phyloP scores from a whole-genome alignment of 108 stramenopile species.

The Fragilaria crotonensis region DNA sequence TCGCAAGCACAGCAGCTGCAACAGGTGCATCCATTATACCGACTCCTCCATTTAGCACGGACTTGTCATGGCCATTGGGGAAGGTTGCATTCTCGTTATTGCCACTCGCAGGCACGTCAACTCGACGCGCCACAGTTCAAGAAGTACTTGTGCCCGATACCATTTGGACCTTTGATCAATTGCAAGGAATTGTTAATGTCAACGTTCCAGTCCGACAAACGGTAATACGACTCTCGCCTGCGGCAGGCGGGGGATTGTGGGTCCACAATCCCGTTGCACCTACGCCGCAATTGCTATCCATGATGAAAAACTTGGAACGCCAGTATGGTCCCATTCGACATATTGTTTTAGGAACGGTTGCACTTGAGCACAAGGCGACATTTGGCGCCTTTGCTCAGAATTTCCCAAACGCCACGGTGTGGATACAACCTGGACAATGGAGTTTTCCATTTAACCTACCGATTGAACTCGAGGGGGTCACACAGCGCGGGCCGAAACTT shows the following conservation, averaged over 20 bases:
- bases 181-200: constrained; percentile 89
- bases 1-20: neutral
- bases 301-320: constrained; percentile 52
- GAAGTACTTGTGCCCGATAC: constrained; percentile 32
- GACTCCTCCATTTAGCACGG: constrained; percentile 26
- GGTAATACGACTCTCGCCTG: constrained; percentile 50
- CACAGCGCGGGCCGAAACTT: constrained; percentile 37
- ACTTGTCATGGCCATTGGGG: constrained; percentile 67
- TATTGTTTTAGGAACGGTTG: constrained; percentile 85
- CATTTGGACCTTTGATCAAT: constrained; percentile 91
- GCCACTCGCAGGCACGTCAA: constrained; percentile 63
- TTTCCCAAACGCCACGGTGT: constrained; percentile 74
- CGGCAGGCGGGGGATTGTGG: constrained; percentile 68
- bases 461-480: constrained; percentile 56
- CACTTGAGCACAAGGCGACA: constrained; percentile 89
- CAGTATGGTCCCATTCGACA: constrained; percentile 77
- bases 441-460: constrained; percentile 70
- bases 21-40: constrained; percentile 28
- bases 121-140: constrained; percentile 62
- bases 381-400: constrained; percentile 73
- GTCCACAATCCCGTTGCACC: constrained; percentile 89
- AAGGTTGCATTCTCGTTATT: constrained; percentile 76
- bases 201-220: constrained; percentile 88
- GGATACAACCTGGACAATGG: constrained; percentile 88
- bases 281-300: constrained; percentile 70